phyloP scores from a whole-genome alignment of 345 rosid species.

The Salix purpurea region DNA sequence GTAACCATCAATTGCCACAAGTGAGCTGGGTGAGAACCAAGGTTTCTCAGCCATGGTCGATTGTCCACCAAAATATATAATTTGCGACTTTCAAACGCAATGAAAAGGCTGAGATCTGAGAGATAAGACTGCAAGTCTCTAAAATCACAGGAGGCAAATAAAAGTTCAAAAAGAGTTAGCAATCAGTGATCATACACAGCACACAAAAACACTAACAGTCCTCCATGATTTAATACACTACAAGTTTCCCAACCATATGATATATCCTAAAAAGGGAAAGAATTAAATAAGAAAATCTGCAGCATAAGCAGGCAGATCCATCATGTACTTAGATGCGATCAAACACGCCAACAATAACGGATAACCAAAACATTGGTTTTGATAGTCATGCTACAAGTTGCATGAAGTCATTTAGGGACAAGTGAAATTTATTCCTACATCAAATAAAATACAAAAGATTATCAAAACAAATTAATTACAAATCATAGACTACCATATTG shows the following conservation, averaged over 20 bases:
- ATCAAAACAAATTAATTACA: background rate
- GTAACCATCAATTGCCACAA: conserved; percentile 98
- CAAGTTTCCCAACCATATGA: background rate
- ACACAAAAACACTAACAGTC: background rate
- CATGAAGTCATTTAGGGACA: background rate
- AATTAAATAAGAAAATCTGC: background rate
- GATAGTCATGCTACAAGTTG: background rate
- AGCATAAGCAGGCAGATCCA: background rate
- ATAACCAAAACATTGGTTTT: background rate
- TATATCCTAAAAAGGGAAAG: background rate
- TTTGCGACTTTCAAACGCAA: conserved; percentile 74
- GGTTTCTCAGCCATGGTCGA: conserved; percentile 72
- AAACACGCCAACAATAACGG: background rate
- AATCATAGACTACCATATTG: background rate
- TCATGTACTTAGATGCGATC: background rate
- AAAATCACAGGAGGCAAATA: conserved; percentile 28
- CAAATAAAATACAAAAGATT: background rate
- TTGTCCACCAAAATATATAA: conserved; percentile 89
- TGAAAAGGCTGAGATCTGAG: conserved; percentile 76
- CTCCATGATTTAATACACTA: background rate
- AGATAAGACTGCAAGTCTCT: conserved; percentile 97
- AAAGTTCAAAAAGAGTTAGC: background rate
- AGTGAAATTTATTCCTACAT: background rate
- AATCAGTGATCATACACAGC: background rate
- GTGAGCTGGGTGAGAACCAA: conserved; percentile 62